A percentile compares a stretch with the other conserved stretches of the same genome.
Conservation (phyloP, 441 rosid species). For the Flueggea neowawraea region DNA sequence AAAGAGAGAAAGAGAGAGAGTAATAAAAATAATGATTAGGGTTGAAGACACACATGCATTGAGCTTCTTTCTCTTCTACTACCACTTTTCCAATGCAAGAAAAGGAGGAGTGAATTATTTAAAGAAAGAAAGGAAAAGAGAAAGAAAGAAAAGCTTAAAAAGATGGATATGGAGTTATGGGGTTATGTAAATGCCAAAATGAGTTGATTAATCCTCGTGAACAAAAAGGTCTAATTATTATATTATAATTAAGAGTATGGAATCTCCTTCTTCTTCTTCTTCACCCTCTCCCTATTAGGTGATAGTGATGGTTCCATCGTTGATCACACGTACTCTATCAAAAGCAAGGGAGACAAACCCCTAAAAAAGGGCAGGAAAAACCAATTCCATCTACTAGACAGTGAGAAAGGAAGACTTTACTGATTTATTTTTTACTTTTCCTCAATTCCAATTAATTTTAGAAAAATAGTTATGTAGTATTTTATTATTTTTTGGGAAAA, state of each 20-base stretch:
- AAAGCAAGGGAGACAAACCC: constrained; percentile 63
- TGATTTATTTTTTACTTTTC: no score
- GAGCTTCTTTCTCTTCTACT: not conserved
- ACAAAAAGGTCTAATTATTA: constrained; percentile 14
- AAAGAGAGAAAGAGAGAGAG: not conserved
- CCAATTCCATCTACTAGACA: no score
- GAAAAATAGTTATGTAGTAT: no score
- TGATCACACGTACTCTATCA: constrained; percentile 59
- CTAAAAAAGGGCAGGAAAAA: not conserved
- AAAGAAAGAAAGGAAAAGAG: no score
- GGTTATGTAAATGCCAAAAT: constrained; percentile 33
- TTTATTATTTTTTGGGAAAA: no score
- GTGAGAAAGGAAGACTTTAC: no score
- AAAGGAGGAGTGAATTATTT: constrained; percentile 4
- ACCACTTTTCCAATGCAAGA: constrained; percentile 19
- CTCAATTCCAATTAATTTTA: no score
- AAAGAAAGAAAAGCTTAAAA: not conserved
- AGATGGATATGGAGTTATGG: not conserved
- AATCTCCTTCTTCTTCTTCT: constrained; percentile 25
- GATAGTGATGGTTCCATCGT: constrained; percentile 73
- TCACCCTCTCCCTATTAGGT: constrained; percentile 23
- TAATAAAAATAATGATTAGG: not conserved
- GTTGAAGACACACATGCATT: not conserved
- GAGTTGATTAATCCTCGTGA: constrained; percentile 35
- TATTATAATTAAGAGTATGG: constrained; percentile 24